Evolutionary conservation across 2,329 filamentous ascomycete species (phyloP).

Genomic region (Lasiodiplodia sp.): DNA sequence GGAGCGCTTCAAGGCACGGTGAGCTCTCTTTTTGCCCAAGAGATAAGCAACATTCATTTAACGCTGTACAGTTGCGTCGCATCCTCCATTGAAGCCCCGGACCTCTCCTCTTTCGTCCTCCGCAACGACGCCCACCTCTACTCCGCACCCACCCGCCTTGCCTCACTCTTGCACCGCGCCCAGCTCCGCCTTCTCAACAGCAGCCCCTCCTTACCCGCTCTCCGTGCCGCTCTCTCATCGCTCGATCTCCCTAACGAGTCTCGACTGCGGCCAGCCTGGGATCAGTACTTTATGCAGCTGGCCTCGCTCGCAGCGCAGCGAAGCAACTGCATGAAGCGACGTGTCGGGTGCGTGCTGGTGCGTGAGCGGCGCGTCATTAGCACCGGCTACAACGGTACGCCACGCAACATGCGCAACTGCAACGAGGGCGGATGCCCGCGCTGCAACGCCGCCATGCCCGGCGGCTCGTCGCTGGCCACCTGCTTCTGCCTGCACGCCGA

Average conservation of each 20-base stretch:
- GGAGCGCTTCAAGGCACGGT: slow-evolving; percentile 73
- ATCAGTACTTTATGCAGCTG: slow-evolving; percentile 98
- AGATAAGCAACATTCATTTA: neutral
- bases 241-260: slow-evolving; percentile 80
- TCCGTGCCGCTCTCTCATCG: slow-evolving; percentile 75
- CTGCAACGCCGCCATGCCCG: slow-evolving; percentile 78
- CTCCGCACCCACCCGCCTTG: slow-evolving; percentile 66
- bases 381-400: slow-evolving; percentile 98
- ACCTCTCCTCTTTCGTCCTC: slow-evolving; percentile 67
- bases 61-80: slow-evolving; percentile 53
- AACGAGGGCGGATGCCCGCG: slow-evolving; percentile 87
- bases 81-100: slow-evolving; percentile 58
- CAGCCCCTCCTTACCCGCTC: slow-evolving; percentile 71
- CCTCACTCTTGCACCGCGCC: slow-evolving; percentile 80
- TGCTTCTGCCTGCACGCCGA: slow-evolving; percentile 98
- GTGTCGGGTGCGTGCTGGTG: slow-evolving; percentile 93
- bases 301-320: slow-evolving; percentile 88
- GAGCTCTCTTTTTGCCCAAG: slow-evolving; percentile 30
- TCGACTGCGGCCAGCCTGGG: slow-evolving; percentile 88
- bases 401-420: slow-evolving; percentile 86
- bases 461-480: slow-evolving; percentile 78
- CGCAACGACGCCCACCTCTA: slow-evolving; percentile 80
- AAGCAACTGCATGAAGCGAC: slow-evolving; percentile 97
- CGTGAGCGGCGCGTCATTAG: slow-evolving; percentile 85
- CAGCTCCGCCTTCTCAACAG: slow-evolving; percentile 88